Evolutionary conservation across 139 green algal genomes (phyloP).

Genomic region (Chlamydomonas asymmetrica): DNA sequence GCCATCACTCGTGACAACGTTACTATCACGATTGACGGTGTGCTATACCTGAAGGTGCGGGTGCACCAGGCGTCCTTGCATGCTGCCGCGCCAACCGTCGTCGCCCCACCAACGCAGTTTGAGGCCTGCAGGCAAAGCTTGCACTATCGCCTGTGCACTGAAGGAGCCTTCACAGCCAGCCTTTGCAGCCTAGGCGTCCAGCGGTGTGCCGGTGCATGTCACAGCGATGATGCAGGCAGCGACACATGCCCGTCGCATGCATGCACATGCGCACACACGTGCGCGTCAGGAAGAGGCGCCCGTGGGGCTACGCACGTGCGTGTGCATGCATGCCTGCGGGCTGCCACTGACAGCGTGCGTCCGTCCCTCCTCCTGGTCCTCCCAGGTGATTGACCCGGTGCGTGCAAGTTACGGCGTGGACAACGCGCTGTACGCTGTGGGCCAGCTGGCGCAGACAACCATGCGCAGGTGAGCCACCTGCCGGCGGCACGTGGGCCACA

Average conservation of each 20-base stretch:
- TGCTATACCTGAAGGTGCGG: constrained; percentile 91
- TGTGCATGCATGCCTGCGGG: not conserved
- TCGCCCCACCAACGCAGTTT: not conserved
- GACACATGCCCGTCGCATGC: too few species aligned
- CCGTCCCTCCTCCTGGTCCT: not conserved
- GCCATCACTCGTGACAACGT: constrained; percentile 99
- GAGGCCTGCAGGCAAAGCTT: not conserved
- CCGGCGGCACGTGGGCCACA: too few species aligned
- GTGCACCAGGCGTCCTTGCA: not conserved
- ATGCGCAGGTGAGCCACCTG: constrained; percentile 65
- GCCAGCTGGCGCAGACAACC: constrained; percentile 95
- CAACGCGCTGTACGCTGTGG: constrained; percentile 88
- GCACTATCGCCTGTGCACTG: not conserved
- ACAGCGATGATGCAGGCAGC: not conserved
- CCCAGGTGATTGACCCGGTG: constrained; percentile 84
- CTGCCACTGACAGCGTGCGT: too few species aligned
- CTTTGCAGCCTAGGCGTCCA: not conserved
- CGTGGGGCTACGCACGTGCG: not conserved
- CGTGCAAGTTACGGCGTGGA: constrained; percentile 93
- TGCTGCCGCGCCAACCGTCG: not conserved
- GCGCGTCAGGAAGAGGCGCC: not conserved
- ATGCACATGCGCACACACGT: not conserved
- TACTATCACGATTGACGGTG: constrained; percentile 93
- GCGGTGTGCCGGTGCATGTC: not conserved
- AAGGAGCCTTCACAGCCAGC: not conserved